Base-by-base conservation (phyloP, 176 grass and related monocot species). In the Zea luxurians region DNA sequence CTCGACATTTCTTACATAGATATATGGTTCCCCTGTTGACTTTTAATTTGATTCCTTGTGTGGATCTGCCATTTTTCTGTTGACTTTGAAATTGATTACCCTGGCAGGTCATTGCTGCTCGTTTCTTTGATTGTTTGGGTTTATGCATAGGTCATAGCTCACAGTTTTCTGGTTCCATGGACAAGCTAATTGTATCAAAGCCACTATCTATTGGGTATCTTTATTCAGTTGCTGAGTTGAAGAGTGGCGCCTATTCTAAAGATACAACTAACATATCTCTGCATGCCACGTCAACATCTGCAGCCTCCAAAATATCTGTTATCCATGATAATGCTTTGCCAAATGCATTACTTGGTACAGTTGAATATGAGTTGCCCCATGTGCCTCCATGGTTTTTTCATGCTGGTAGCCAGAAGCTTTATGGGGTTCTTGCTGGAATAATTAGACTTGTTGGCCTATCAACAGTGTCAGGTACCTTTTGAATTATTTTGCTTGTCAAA, bases 211-310 rank as follows among this genome's bases (percentile, higher is more conserved):
- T 91, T 87, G 91, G 95, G 67, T 94, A 89, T 85, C 82, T 98
- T 57, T 89, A 90, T 66, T 98, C 95, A 62, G 75, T 98, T 90
- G 89, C 89, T 37, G 95, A 98, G 78, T 80, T 98, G 70, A 98
- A 98, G 83, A 65, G 80, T 75, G 83, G 91, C 6, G 18, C 69
- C 41, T 79, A 78, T 77, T 74, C 78, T 81, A 89, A 85, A 77
- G 82, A 83, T 69, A 43, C 18, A 60, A 78, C 37, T 80, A 52
- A 82, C 78, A 70, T 48, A 85, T 84, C 63, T 83, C 70, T 83
- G 76, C 50, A 81, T 70, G 64, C 38, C 20, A 69, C 5, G 0
- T 55, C 77, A 72, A 45, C 80, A 82, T 61, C 74, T 55, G 41
- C 71, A 83, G 55, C 75, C 55, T 76, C 88, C 54, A 86, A 90